Conservation (phyloP, 371 early-diverging fungal species). For the Saksenaea oblongispora region DNA sequence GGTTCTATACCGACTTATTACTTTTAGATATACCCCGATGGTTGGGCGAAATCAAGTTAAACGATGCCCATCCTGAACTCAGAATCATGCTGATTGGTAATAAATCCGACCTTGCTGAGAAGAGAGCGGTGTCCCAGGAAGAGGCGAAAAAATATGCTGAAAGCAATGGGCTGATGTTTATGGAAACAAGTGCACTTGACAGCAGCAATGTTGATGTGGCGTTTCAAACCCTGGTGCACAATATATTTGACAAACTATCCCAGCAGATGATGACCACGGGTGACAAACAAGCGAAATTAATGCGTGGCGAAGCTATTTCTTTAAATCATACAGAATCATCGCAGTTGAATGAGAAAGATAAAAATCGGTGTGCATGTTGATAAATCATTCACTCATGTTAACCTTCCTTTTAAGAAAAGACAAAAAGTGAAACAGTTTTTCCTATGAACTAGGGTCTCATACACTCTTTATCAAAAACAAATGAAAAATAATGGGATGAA, state of each 20-base stretch:
- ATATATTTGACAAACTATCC: constrained; percentile 5
- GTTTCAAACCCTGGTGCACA: constrained; percentile 35
- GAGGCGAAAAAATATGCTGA: constrained; percentile 84
- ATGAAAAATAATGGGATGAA: too few relatives aligned
- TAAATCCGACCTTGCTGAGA: constrained; percentile 91
- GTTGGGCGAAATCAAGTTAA: constrained; percentile 80
- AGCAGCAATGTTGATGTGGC: constrained; percentile 81
- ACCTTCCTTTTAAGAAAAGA: neutral
- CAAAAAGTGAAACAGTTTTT: too few relatives aligned
- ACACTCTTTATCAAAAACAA: too few relatives aligned
- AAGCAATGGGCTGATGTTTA: constrained; percentile 76
- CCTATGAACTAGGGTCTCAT: neutral
- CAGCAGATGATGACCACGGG: constrained; percentile 1
- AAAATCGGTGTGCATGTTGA: neutral
- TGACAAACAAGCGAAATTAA: constrained; percentile 4
- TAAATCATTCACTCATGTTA: neutral
- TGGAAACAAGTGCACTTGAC: constrained; percentile 90
- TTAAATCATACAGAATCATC: neutral
- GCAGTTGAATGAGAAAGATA: too few relatives aligned
- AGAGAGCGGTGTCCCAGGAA: constrained; percentile 70
- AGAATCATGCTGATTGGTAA: constrained; percentile 97
- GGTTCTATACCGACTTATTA: constrained; percentile 37
- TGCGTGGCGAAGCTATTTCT: constrained; percentile 9
- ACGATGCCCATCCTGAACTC: constrained; percentile 86
- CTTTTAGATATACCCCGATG: constrained; percentile 43